These are phyloP conservation scores for Thalassia testudinum DNA, from an alignment of 116 monocot species.

Conservation along the genomic window DNA sequence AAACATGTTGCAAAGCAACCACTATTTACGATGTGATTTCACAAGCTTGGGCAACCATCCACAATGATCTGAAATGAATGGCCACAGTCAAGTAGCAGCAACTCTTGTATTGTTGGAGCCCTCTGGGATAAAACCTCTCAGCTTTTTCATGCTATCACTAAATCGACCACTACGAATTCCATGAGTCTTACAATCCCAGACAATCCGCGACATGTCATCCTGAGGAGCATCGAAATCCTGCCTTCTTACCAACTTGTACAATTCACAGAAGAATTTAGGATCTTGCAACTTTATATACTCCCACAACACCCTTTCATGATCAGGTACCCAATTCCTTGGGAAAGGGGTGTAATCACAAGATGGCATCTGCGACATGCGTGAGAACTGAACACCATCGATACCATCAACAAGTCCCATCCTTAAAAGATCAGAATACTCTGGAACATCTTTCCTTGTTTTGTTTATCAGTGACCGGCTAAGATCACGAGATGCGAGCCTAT, in stretches of 20 bases:
- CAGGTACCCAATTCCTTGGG: constrained; percentile 61
- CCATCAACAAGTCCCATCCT: constrained; percentile 78
- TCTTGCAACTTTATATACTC: constrained; percentile 58
- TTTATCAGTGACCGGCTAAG: constrained; percentile 49
- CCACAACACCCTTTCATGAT: constrained; percentile 33
- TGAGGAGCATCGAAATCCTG: constrained; percentile 37
- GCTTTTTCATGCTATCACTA: neutral
- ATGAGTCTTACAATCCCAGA: constrained; percentile 50
- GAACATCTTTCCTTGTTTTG: constrained; percentile 34
- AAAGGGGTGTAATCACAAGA: constrained; percentile 74
- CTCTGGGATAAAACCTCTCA: neutral
- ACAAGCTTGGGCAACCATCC: no score
- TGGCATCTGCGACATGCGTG: constrained; percentile 59
- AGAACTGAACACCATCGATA: constrained; percentile 76
- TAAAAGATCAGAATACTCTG: constrained; percentile 68
- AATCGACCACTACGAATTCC: constrained; percentile 19
- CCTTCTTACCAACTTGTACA: constrained; percentile 31
- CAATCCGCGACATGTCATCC: constrained; percentile 42
- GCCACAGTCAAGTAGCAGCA: no score
- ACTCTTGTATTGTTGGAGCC: no score
- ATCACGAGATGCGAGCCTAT: constrained; percentile 53
- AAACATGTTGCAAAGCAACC: no score
- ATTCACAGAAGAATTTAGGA: constrained; percentile 44
- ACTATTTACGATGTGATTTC: no score
- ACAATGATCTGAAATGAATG: no score